Evolutionary conservation across 2,329 filamentous ascomycete genomes (phyloP).

Genomic region (Cercospora sp.): DNA sequence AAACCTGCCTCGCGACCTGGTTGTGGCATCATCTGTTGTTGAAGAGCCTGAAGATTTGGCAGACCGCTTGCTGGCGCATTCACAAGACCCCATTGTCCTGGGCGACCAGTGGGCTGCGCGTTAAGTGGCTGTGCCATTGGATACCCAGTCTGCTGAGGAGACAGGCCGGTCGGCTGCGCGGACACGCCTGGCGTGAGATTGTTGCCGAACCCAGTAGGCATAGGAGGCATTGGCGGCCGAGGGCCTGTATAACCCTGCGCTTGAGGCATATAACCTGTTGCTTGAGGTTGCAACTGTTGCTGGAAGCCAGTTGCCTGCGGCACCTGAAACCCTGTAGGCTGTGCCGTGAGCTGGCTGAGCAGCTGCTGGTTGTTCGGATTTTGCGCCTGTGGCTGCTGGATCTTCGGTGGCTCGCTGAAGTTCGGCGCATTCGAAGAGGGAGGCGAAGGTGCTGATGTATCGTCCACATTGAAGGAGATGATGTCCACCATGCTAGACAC

Average conservation of each 20-base stretch:
- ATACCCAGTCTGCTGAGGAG: conserved; percentile 66
- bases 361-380: conserved; percentile 70
- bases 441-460: conserved; percentile 59
- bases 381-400: conserved; percentile 55
- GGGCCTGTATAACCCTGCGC: conserved; percentile 79
- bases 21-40: conserved; percentile 96
- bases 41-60: conserved; percentile 89
- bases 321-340: conserved; percentile 57
- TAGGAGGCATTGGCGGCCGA: conserved; percentile 73
- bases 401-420: conserved; percentile 60
- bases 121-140: conserved; percentile 68
- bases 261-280: conserved; percentile 65
- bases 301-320: conserved; percentile 58
- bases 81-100: conserved; percentile 97
- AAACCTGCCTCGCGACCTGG: conserved; percentile 85
- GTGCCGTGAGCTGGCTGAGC: conserved; percentile 57
- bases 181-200: conserved; percentile 35
- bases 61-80: conserved; percentile 87
- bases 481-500: conserved; percentile 99
- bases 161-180: conserved; percentile 41
- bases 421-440: conserved; percentile 67
- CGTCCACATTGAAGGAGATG: conserved; percentile 88
- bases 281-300: conserved; percentile 54
- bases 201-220: conserved; percentile 71
- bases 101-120: conserved; percentile 88